Conservation (phyloP, 1,284 basidiomycete species). For the Xanthoconium separans region DNA sequence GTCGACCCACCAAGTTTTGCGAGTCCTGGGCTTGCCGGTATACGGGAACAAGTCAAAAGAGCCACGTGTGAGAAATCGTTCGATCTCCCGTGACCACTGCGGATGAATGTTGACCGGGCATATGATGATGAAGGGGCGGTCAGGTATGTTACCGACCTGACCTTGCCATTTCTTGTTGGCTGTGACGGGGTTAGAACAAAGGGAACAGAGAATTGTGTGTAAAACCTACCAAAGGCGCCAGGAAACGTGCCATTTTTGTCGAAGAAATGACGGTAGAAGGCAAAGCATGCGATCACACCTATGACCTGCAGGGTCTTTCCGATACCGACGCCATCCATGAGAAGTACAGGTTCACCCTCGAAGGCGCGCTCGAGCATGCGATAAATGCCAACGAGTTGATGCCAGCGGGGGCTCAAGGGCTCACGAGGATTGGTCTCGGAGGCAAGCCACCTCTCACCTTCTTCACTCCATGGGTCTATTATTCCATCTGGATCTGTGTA, state of each 20-base stretch:
- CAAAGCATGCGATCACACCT: neutral
- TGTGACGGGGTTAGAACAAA: neutral
- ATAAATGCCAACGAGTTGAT: slow-evolving; percentile 16
- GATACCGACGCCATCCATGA: no score
- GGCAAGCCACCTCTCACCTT: neutral
- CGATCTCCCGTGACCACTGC: slow-evolving; percentile 4
- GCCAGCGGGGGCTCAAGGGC: slow-evolving; percentile 9
- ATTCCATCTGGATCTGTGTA: neutral
- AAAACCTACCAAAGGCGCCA: neutral
- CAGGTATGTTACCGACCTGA: neutral
- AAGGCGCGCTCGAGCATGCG: slow-evolving; percentile 6
- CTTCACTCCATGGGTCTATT: neutral
- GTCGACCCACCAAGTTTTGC: neutral
- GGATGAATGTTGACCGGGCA: slow-evolving; percentile 1
- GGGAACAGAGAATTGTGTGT: neutral
- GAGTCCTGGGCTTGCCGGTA: neutral
- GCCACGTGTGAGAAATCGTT: neutral
- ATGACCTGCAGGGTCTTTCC: neutral
- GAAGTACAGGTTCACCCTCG: neutral
- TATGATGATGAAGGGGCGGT: neutral
- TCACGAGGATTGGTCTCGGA: neutral
- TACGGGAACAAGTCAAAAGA: slow-evolving; percentile 4
- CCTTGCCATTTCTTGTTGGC: neutral
- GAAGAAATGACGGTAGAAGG: neutral
- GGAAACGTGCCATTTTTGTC: neutral